These are phyloP conservation scores for Gnetum montanum DNA, from an alignment of 75 land plant genomes.

Conservation along the genomic window DNA sequence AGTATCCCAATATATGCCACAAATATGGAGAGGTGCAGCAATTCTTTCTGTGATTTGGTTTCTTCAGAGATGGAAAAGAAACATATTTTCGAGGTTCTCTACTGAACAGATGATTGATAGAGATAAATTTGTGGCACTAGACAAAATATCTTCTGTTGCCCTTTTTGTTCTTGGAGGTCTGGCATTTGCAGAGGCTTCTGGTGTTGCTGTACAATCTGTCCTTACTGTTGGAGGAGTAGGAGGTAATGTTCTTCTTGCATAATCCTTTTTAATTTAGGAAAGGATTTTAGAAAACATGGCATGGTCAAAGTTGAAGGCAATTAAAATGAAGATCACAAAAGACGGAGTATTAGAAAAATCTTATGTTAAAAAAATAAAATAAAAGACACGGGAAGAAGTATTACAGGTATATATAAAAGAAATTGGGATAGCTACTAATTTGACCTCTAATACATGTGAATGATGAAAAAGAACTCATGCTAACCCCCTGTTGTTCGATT, in stretches of 20 bases:
- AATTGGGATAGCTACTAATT: too few species aligned
- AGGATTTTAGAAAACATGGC: too few species aligned
- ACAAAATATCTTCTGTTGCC: conserved; percentile 69
- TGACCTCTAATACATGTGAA: too few species aligned
- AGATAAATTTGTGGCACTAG: conserved; percentile 53
- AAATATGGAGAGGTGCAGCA: conserved; percentile 74
- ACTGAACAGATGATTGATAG: conserved; percentile 31
- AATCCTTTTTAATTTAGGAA: too few species aligned
- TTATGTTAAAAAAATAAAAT: too few species aligned
- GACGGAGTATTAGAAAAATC: too few species aligned
- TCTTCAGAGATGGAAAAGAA: conserved; percentile 84
- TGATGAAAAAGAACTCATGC: too few species aligned
- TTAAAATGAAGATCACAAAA: too few species aligned
- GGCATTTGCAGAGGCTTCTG: conserved; percentile 88
- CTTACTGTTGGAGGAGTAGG: conserved; percentile 93
- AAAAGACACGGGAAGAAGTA: too few species aligned
- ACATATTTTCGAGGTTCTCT: conserved; percentile 41
- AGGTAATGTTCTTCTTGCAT: conserved; percentile 42
- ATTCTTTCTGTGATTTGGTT: conserved; percentile 78
- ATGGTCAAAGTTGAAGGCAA: too few species aligned
- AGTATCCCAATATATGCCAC: conserved; percentile 53
- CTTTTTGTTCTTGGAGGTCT: conserved; percentile 57
- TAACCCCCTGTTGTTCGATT: too few species aligned
- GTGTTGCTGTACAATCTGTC: conserved; percentile 83
- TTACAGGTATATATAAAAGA: too few species aligned